Percentiles rank a stretch among this genome's conserved stretches.
These are phyloP conservation scores for Coemansia sp. DNA, from an alignment of 192 early-diverging fungal genomes.

Conservation along the genomic window DNA sequence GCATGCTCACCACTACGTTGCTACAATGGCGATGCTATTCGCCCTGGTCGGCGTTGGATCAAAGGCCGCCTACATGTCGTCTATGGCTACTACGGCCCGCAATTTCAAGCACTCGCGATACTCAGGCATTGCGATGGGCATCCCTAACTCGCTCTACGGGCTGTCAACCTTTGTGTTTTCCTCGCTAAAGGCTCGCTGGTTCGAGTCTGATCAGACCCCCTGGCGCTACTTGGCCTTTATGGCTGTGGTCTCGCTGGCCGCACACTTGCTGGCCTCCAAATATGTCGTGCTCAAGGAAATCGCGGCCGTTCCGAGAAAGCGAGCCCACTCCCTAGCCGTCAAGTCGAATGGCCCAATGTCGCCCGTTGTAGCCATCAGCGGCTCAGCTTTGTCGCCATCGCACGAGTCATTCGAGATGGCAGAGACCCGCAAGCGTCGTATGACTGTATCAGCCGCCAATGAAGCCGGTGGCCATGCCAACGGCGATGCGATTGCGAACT, in stretches of 20 bases:
- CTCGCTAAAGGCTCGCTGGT: constrained; percentile 58
- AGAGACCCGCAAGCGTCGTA: constrained; percentile 40
- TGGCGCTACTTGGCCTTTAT: constrained; percentile 59
- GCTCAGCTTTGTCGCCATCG: neutral
- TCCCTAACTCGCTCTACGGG: constrained; percentile 63
- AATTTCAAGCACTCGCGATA: constrained; percentile 58
- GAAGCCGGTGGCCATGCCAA: neutral
- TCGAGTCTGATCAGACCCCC: constrained; percentile 51
- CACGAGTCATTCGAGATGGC: constrained; percentile 40
- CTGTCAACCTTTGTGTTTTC: constrained; percentile 68
- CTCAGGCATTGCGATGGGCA: constrained; percentile 62
- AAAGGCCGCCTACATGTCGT: constrained; percentile 65
- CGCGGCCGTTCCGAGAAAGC: constrained; percentile 13
- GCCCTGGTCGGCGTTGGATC: constrained; percentile 62
- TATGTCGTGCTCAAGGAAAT: constrained; percentile 29
- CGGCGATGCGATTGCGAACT: neutral
- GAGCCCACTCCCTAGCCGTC: constrained; percentile 7
- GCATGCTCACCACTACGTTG: constrained; percentile 33
- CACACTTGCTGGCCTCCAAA: constrained; percentile 51
- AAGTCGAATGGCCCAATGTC: neutral
- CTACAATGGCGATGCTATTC: constrained; percentile 56
- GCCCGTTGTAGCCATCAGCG: constrained; percentile 1
- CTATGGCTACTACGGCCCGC: constrained; percentile 63
- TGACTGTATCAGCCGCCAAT: constrained; percentile 20
- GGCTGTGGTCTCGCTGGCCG: constrained; percentile 50